Evolutionary conservation across 768 basidiomycete species (phyloP).

Genomic region (Mycena indigotica): DNA sequence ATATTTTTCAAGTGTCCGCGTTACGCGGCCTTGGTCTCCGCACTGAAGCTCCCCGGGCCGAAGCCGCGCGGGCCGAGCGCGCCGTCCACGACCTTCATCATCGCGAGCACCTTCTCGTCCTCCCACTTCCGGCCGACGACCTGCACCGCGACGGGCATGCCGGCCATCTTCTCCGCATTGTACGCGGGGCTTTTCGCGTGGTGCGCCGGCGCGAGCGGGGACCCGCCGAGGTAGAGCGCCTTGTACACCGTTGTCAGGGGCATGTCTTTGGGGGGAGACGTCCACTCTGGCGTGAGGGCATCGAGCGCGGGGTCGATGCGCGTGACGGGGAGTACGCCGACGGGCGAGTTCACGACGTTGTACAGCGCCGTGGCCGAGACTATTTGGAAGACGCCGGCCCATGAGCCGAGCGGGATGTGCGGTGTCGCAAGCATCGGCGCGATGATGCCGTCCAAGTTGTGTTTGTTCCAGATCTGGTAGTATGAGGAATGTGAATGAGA

Average conservation of each 20-base stretch:
- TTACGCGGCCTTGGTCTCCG: too few relatives aligned
- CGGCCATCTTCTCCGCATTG: slow-evolving; percentile 43
- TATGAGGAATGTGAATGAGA: neutral
- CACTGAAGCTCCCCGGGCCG: slow-evolving; percentile 7
- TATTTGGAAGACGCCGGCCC: neutral
- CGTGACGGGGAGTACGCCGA: slow-evolving; percentile 48
- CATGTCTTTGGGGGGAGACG: neutral
- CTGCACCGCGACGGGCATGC: slow-evolving; percentile 49
- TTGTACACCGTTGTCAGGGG: slow-evolving; percentile 21
- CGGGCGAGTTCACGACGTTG: slow-evolving; percentile 26
- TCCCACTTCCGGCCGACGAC: slow-evolving; percentile 45
- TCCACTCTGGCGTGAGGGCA: slow-evolving; percentile 31
- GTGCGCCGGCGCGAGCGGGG: neutral
- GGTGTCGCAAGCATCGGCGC: slow-evolving; percentile 11
- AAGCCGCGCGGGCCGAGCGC: slow-evolving; percentile 13
- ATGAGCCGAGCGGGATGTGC: slow-evolving; percentile 3
- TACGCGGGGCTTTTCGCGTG: slow-evolving; percentile 33
- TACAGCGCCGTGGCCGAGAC: slow-evolving; percentile 21
- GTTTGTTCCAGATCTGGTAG: slow-evolving; percentile 10
- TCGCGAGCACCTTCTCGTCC: slow-evolving; percentile 50
- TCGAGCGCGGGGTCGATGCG: slow-evolving; percentile 39
- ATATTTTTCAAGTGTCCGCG: too few relatives aligned
- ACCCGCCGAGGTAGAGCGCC: neutral
- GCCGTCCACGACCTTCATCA: slow-evolving; percentile 44
- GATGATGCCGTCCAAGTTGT: slow-evolving; percentile 17